A percentile compares a stretch with the other conserved stretches of the same genome.
Evolutionary conservation across 257 asterid genomes (phyloP).

Genomic region (Solanum commersonii): DNA sequence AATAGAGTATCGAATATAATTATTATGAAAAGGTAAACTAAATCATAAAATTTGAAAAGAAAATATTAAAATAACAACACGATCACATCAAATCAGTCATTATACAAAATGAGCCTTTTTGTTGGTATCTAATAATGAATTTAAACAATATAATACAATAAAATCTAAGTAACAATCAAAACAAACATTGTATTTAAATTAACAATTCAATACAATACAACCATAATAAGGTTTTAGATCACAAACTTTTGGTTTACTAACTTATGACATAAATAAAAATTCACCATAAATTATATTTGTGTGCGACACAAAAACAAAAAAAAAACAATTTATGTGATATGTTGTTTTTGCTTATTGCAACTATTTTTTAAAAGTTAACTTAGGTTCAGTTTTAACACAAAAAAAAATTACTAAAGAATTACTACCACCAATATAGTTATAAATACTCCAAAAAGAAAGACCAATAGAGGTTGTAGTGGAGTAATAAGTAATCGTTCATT

Average conservation of each 20-base stretch:
- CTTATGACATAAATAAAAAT: background rate
- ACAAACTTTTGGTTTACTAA: background rate
- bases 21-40: no score
- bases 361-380: background rate
- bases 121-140: background rate
- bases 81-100: background rate
- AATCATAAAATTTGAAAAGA: no score
- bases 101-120: no score
- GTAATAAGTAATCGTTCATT: no score
- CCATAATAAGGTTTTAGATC: background rate
- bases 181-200: no score
- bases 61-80: no score
- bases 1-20: fast-evolving
- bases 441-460: no score
- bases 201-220: background rate
- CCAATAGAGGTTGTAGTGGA: no score
- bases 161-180: no score
- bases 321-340: background rate
- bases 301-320: background rate
- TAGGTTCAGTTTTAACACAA: background rate
- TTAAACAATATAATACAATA: no score
- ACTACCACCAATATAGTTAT: background rate
- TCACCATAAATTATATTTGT: background rate
- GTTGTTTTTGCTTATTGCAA: background rate
- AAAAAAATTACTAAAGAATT: no score